phyloP scores from a whole-genome alignment of 2,329 filamentous ascomycete species.

The Aspergillus neoniger region DNA sequence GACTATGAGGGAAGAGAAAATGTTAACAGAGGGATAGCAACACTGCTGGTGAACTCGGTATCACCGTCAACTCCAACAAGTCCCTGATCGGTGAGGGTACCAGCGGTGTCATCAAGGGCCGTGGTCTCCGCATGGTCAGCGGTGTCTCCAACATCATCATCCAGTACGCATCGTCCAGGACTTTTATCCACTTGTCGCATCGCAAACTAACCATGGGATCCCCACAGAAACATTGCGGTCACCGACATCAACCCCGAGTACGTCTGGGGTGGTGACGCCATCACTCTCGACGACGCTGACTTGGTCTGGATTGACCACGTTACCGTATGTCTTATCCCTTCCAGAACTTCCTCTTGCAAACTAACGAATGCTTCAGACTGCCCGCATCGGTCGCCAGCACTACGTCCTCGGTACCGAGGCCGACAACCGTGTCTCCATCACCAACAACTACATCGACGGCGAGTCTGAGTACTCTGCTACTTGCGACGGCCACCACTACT shows the following conservation, averaged over 20 bases:
- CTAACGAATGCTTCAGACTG: slow-evolving; percentile 41
- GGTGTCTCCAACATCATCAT: slow-evolving; percentile 60
- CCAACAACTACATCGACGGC: slow-evolving; percentile 62
- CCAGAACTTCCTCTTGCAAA: neutral
- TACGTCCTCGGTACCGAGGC: slow-evolving; percentile 59
- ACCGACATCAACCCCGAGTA: slow-evolving; percentile 59
- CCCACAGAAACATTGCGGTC: slow-evolving; percentile 51
- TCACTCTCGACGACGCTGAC: slow-evolving; percentile 51
- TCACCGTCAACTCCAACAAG: slow-evolving; percentile 61
- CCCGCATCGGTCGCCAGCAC: slow-evolving; percentile 61
- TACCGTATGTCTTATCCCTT: slow-evolving; percentile 29
- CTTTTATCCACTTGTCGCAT: too few species aligned
- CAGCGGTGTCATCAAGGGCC: slow-evolving; percentile 59
- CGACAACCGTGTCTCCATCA: slow-evolving; percentile 59
- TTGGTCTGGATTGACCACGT: slow-evolving; percentile 55
- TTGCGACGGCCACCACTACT: slow-evolving; percentile 63
- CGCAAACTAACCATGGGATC: neutral
- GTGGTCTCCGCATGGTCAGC: slow-evolving; percentile 54
- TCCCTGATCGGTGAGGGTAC: slow-evolving; percentile 56
- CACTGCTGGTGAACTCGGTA: slow-evolving; percentile 54
- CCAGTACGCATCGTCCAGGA: slow-evolving; percentile 34
- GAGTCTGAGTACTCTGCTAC: slow-evolving; percentile 55
- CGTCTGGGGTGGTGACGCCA: slow-evolving; percentile 62
- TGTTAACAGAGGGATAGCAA: slow-evolving; percentile 33
- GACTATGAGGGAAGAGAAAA: neutral